A percentile compares a stretch with the other conserved stretches of the same genome.
Conservation (phyloP, 1,139 yeast genomes). For the Blastobotrys raffinosifermentans region DNA sequence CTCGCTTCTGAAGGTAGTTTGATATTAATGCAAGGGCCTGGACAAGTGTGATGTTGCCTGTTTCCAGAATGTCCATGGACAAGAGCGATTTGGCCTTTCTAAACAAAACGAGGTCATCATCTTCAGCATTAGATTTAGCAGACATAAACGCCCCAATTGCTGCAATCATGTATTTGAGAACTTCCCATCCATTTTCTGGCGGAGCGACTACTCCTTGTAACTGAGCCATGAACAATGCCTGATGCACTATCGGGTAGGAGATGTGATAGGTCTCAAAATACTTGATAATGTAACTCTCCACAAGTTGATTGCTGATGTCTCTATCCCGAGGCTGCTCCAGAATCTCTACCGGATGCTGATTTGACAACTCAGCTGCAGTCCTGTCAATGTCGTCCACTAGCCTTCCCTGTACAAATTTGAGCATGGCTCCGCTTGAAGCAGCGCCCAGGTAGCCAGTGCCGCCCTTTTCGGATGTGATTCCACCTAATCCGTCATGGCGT, state of each 20-base stretch:
- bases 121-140: neutral
- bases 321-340: neutral
- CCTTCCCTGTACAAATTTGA: slow-evolving; percentile 1
- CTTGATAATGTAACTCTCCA: neutral
- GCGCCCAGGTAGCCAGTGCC: slow-evolving; percentile 3
- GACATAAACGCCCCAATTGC: slow-evolving; percentile 4
- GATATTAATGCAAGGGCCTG: slow-evolving; percentile 3
- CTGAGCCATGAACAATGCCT: slow-evolving; percentile 4
- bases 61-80: slow-evolving; percentile 3
- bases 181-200: slow-evolving; percentile 2
- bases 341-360: neutral
- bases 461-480: neutral
- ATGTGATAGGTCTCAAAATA: slow-evolving; percentile 2
- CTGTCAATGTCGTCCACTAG: neutral
- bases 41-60: slow-evolving; percentile 1
- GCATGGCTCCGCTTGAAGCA: neutral
- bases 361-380: neutral
- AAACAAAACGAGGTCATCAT: neutral
- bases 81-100: neutral
- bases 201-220: neutral
- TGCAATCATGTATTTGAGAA: slow-evolving; percentile 1
- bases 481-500: neutral
- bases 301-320: neutral
- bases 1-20: slow-evolving; percentile 1
- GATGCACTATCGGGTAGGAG: slow-evolving; percentile 2